A percentile compares a stretch with the other conserved stretches of the same genome.
These are phyloP conservation scores for Postia placenta DNA, from an alignment of 768 basidiomycete genomes.

Conservation along the genomic window DNA sequence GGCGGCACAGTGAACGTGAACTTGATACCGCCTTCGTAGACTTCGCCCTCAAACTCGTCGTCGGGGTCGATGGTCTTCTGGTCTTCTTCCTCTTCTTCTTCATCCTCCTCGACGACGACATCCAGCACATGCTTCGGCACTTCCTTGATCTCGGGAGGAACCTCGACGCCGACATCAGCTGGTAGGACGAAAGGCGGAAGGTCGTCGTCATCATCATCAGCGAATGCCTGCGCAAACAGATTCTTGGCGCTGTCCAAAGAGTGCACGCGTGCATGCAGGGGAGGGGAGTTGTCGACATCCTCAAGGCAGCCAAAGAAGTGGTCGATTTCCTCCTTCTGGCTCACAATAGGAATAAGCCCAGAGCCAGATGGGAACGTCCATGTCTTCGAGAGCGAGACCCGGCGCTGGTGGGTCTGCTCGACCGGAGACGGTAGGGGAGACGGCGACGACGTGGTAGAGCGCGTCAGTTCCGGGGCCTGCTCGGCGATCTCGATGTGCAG, in stretches of 20 bases:
- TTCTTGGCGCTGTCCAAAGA: slow-evolving; percentile 48
- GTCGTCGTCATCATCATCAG: slow-evolving; percentile 43
- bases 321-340: slow-evolving; percentile 50
- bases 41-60: slow-evolving; percentile 51
- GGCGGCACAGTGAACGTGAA: slow-evolving; percentile 67
- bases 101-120: slow-evolving; percentile 43
- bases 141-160: slow-evolving; percentile 22
- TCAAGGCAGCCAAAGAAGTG: slow-evolving; percentile 71
- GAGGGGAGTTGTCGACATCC: slow-evolving; percentile 45
- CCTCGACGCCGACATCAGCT: slow-evolving; percentile 34
- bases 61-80: slow-evolving; percentile 27
- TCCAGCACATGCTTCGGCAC: slow-evolving; percentile 29
- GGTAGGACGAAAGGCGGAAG: slow-evolving; percentile 45
- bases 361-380: slow-evolving; percentile 51
- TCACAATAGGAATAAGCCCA: slow-evolving; percentile 9
- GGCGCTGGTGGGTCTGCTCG: slow-evolving; percentile 24
- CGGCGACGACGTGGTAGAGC: slow-evolving; percentile 26
- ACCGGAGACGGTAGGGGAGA: slow-evolving; percentile 21
- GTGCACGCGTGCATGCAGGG: slow-evolving; percentile 33
- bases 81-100: slow-evolving; percentile 23
- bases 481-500: slow-evolving; percentile 18
- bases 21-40: slow-evolving; percentile 58
- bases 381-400: slow-evolving; percentile 49
- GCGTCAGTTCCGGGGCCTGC: slow-evolving; percentile 14
- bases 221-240: slow-evolving; percentile 49